Base-by-base conservation (phyloP, 495 filamentous ascomycete genomes). In the Penicillium pancosmium region DNA sequence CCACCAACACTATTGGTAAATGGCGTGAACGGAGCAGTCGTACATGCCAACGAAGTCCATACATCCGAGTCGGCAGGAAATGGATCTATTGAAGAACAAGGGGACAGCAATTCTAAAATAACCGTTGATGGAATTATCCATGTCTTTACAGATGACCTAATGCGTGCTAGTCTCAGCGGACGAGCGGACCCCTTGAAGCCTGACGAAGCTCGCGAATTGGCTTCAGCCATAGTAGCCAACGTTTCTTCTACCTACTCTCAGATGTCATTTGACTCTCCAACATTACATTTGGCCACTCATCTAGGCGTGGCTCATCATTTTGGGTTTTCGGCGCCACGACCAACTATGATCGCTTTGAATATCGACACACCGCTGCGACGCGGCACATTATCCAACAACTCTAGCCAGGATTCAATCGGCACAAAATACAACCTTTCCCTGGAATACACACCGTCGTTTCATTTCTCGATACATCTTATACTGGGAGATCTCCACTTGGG, bases 1-100 rank as follows among this genome's bases (percentile, higher is more conserved):
- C 91, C 91, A 9, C 88, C 88, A 1, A 81, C 84, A 10, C 71
- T 91, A 0, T 78, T 89, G 56, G 76, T 92, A 1, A 92, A 91
- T 60, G 90, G 88, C 3, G 81, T 84, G 19, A 76, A 73, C 46
- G 68, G 63, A 9, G 54, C 63, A 11, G 50, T 60, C 3, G 41
- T 44, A 44, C 41, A 44, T 11, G 41, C 64, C 11, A 10, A 60
- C 0, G 55, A 55, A 9, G 21, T 19, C 6, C 52, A 52, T 18
- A 54, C 23, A 12, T 21, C 48, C 16, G 35, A 58, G 8, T n/a
- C 50, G 46, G 7, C 25, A 40, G 13, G 16, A 18, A 13, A 15
- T 59, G 49, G 40, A 52, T 51, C 18, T 51, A 53, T 64, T 47
- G 27, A 49, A 8, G 44, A 56, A 19, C 36, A 34, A 19, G 57